Evolutionary conservation across 2,329 filamentous ascomycete genomes (phyloP).

Genomic region (Trichoderma sp.): DNA sequence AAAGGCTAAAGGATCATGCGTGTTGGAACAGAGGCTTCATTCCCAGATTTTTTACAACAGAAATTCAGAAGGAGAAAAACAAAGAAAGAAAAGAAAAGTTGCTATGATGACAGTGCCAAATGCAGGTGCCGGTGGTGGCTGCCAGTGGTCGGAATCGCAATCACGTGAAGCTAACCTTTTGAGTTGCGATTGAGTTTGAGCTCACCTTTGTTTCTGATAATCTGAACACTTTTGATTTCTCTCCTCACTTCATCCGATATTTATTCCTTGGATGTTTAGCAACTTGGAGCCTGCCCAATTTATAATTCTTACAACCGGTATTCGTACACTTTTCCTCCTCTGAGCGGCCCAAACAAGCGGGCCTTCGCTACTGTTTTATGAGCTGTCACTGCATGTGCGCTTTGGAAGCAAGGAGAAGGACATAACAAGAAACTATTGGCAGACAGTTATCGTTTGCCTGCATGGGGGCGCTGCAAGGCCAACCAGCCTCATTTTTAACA

Average conservation of each 20-base stretch:
- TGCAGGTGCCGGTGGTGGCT: slow-evolving; percentile 3
- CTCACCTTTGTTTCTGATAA: background rate
- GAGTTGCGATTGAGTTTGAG: background rate
- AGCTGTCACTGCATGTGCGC: slow-evolving; percentile 9
- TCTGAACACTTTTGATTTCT: background rate
- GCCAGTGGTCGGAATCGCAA: background rate
- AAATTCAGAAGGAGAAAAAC: background rate
- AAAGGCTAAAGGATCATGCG: background rate
- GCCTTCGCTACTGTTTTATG: slow-evolving; percentile 12
- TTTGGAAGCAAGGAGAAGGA: slow-evolving; percentile 1
- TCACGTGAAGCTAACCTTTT: background rate
- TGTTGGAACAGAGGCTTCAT: background rate
- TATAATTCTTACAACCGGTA: background rate
- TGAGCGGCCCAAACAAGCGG: background rate
- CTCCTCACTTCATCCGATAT: background rate
- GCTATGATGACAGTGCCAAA: background rate
- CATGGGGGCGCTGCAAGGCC: slow-evolving; percentile 1
- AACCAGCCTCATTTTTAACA: background rate
- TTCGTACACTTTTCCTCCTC: background rate
- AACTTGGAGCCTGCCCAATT: background rate
- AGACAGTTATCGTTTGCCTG: background rate
- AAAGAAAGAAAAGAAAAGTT: background rate
- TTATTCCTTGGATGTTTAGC: background rate
- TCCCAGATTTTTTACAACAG: background rate
- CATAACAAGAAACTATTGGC: background rate